Percentiles rank a stretch among this genome's conserved stretches.
Conservation (phyloP, 148 eudicot genomes). For the Fagopyrum esculentum region DNA sequence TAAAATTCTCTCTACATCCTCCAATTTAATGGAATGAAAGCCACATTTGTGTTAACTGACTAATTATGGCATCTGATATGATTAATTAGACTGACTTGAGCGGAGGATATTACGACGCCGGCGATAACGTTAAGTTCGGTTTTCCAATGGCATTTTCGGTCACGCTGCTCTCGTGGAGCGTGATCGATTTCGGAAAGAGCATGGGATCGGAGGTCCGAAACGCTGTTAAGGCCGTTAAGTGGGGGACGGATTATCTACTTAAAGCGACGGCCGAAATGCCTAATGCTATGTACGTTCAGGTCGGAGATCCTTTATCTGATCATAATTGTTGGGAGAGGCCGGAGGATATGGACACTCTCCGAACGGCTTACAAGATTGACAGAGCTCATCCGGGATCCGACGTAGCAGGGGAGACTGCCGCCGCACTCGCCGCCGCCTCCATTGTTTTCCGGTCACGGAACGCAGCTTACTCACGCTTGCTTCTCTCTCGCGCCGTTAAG, state of each 20-base stretch:
- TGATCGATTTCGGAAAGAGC: conserved; percentile 66
- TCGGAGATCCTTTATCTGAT: conserved; percentile 77
- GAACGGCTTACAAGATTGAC: conserved; percentile 15
- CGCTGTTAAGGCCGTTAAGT: conserved; percentile 68
- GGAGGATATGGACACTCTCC: conserved; percentile 56
- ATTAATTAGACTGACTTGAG: conserved; percentile 54
- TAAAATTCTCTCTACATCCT: conserved; percentile 16
- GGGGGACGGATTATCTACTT: conserved; percentile 83
- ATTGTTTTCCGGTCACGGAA: conserved; percentile 1
- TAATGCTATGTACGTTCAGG: conserved; percentile 61
- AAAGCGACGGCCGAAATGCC: conserved; percentile 71
- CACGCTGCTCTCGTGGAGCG: conserved; percentile 89
- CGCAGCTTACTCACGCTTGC: conserved; percentile 49
- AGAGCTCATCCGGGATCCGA: conserved; percentile 5
- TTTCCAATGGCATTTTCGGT: conserved; percentile 94
- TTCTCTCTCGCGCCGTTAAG: conserved; percentile 71
- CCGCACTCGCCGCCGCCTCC: conserved; percentile 13
- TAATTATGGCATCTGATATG: not conserved
- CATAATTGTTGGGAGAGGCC: conserved; percentile 89
- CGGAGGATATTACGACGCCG: conserved; percentile 98
- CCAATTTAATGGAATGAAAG: not conserved
- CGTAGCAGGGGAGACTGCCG: conserved; percentile 13
- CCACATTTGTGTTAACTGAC: not conserved
- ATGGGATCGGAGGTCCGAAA: conserved; percentile 57
- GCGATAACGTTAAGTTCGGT: conserved; percentile 89